Conservation (phyloP, 2,329 filamentous ascomycete genomes). For the Grosmannia serpens region DNA sequence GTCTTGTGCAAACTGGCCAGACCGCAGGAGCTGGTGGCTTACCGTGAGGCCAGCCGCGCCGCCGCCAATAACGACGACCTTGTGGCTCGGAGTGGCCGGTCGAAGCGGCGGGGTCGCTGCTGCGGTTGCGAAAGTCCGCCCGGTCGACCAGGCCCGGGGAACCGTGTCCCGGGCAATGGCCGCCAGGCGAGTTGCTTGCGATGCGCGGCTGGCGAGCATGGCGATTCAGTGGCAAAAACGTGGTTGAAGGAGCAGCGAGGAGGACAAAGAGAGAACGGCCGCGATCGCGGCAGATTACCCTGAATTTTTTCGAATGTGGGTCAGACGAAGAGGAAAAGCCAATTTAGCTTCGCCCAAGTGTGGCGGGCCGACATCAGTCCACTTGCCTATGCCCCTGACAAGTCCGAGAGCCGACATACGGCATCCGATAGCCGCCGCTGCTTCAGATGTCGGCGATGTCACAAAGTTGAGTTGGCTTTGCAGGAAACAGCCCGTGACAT, state of each 20-base stretch:
- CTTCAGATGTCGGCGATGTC: no score
- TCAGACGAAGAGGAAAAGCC: neutral
- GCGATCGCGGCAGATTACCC: neutral
- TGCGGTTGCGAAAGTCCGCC: neutral
- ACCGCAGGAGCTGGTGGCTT: constrained; percentile 54
- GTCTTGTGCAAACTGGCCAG: constrained; percentile 41
- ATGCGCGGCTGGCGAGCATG: neutral
- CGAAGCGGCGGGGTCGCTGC: neutral
- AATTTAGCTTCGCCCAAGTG: neutral
- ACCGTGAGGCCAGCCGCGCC: constrained; percentile 54
- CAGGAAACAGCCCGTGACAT: no score
- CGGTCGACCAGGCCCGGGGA: neutral
- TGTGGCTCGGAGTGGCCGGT: constrained; percentile 1
- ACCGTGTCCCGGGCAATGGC: neutral
- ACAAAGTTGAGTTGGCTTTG: no score
- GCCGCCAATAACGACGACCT: constrained; percentile 21
- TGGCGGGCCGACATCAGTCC: neutral
- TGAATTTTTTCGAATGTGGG: neutral
- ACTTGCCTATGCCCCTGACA: neutral
- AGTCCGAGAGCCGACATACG: neutral
- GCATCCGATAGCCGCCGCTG: no score
- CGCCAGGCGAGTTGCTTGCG: neutral
- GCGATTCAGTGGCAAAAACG: neutral
- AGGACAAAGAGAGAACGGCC: neutral
- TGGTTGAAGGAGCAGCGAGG: neutral